Evolutionary conservation across 2,329 filamentous ascomycete genomes (phyloP).

Genomic region (Monascus ruber): DNA sequence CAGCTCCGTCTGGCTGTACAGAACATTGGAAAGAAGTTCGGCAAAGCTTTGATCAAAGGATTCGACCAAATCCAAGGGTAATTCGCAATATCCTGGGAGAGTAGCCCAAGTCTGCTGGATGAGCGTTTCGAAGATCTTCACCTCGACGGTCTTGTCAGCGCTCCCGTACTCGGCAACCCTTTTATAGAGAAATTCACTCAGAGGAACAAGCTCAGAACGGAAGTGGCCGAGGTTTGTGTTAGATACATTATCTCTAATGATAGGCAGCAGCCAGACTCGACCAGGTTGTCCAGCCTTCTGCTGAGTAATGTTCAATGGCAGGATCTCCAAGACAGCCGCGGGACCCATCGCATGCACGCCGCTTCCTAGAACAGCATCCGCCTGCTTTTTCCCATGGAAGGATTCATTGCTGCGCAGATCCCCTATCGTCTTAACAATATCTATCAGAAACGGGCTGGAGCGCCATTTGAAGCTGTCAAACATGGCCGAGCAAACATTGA

Average conservation of each 20-base stretch:
- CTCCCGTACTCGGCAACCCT: constrained; percentile 70
- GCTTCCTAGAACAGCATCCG: constrained; percentile 77
- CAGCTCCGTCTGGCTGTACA: constrained; percentile 85
- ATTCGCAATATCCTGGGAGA: constrained; percentile 86
- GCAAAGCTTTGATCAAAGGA: constrained; percentile 82
- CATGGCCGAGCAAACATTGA: constrained; percentile 75
- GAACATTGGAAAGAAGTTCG: constrained; percentile 77
- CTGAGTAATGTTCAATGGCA: constrained; percentile 76
- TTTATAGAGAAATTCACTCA: constrained; percentile 86
- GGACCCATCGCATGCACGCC: constrained; percentile 86
- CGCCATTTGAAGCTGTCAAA: constrained; percentile 82
- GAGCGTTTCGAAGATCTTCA: constrained; percentile 95
- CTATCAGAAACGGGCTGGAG: constrained; percentile 64
- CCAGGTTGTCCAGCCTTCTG: constrained; percentile 68
- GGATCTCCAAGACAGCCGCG: constrained; percentile 64
- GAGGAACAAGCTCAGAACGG: constrained; percentile 69
- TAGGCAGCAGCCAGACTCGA: constrained; percentile 86
- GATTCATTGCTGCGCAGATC: constrained; percentile 79
- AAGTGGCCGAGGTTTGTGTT: constrained; percentile 85
- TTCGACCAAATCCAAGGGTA: constrained; percentile 65
- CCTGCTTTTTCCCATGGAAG: constrained; percentile 89
- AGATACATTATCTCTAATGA: constrained; percentile 77
- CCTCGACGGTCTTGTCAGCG: constrained; percentile 82
- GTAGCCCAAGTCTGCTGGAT: constrained; percentile 93
- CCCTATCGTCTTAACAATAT: constrained; percentile 67